Base-by-base conservation (phyloP, 2,329 filamentous ascomycete species). In the Periconia macrospinosa region DNA sequence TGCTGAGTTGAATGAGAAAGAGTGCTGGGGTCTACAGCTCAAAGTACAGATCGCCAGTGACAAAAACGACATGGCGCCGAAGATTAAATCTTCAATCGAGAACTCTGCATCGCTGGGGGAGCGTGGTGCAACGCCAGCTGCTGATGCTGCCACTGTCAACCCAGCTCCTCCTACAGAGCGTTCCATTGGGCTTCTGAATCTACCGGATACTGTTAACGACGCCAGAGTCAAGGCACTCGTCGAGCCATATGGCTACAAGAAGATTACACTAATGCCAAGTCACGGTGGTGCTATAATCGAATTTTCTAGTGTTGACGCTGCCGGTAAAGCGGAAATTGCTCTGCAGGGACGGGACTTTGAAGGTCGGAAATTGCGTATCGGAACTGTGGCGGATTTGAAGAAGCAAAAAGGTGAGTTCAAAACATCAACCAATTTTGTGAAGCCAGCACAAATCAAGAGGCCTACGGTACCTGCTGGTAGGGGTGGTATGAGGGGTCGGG, bases 121-220 rank as follows among this genome's bases (percentile, higher is more conserved):
- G 3, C 87, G 84, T 19, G 61, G 68, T 27, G 48, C 53, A 3
- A 63, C 55, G 23, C 55, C 64, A 15, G 48, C 41, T 9, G 57
- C 68, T 17, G 65, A 71, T 20, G 67, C 75, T 68, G 15, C 47
- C n/a, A 58, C 52, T 13, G 30, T 61, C 30, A 44, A 45, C 18
- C 47, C 48, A 41, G 64, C 61, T 1, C 59, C 67, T 1, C 69
- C 70, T 19, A 54, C 57, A 33, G 84, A 86, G 47, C 86, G 91
- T 49, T 94, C 90, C 1, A 81, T 97, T 47, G 88, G 88, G 10
- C 78, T 99, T 27, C 84, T 97, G 75, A 89, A 92, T 57, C 79
- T 99, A 1, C 91, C 94, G 0, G 94, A 97, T 67, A 97, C 92
- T 0, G 85, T 97, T 65, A 97, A 95, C 60, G 91, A 96, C 66